Conservation (phyloP, 2,329 filamentous ascomycete genomes). For the Ustulina deusta region DNA sequence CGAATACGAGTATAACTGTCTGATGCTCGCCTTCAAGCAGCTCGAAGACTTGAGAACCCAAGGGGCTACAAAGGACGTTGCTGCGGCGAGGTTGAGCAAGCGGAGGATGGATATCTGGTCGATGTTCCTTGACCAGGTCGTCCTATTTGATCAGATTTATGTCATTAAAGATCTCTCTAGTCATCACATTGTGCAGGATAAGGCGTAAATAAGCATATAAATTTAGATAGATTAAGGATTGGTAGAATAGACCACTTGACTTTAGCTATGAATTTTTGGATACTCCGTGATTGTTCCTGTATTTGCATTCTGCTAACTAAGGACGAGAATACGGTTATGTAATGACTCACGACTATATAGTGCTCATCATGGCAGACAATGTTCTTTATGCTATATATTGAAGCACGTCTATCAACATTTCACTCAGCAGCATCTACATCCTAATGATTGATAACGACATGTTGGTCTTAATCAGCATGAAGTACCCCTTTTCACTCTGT, state of each 20-base stretch:
- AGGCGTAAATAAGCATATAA: slow-evolving; percentile 25
- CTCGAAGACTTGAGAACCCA: slow-evolving; percentile 31
- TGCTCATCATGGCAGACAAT: background rate
- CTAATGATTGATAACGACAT: background rate
- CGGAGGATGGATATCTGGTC: slow-evolving; percentile 35
- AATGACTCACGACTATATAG: background rate
- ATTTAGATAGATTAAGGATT: slow-evolving; percentile 8
- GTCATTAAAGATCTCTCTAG: slow-evolving; percentile 48
- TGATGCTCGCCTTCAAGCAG: slow-evolving; percentile 35
- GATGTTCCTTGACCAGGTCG: slow-evolving; percentile 51
- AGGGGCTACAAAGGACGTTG: slow-evolving; percentile 30
- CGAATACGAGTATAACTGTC: slow-evolving; percentile 47
- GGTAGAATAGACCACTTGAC: slow-evolving; percentile 18
- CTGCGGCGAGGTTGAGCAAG: slow-evolving; percentile 29
- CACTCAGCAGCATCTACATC: background rate
- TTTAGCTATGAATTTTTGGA: slow-evolving; percentile 2
- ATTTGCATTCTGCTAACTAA: background rate
- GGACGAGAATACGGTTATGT: background rate
- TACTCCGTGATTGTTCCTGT: background rate
- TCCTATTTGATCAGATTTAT: slow-evolving; percentile 54
- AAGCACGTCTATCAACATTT: background rate
- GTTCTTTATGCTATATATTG: background rate
- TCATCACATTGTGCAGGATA: slow-evolving; percentile 37
- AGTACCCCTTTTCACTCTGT: background rate
- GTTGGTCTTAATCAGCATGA: background rate